Base-by-base conservation (phyloP, 345 rosid species). In the Rhodamnia argentea region DNA sequence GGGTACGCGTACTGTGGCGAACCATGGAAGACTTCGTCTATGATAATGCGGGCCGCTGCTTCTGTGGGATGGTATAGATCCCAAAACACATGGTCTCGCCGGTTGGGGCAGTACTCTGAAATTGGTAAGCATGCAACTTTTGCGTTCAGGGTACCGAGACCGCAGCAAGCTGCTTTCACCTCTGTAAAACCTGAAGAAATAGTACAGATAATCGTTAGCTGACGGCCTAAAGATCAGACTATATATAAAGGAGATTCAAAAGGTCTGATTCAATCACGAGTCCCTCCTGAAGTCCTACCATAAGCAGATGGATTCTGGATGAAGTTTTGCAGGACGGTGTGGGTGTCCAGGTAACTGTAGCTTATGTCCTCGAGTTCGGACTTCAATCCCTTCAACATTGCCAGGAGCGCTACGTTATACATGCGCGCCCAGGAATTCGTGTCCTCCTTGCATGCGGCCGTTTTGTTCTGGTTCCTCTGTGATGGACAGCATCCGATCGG, bases 151-250 rank as follows among this genome's bases (percentile, higher is more conserved):
- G 82, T 74, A 6, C 98, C 99, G 5, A 70, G 86, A 54, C 99
- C 99, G 88, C 99, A 96, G 62, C 99, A 95, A 1, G 98, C 98
- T 12, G 94, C 88, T 89, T 91, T 90, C 42, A 91, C 92, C 87
- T 95, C 96, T 2, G 37, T 59, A 85, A 94, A 93, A 27, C 96
- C 97, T 95, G 92, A 85, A 89, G 85, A 54, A 24, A 78, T 26
- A 10, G 51, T 70, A 0, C 81, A 70, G 47, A 70, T 37, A 37
- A 24, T 20, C 26, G 5, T 32, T 18, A 70, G 81, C 40, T 22
- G 81, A 37, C 18, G 24, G 47, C 22, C 7, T 70, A 42, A 37
- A 70, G 47, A 37, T 70, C 26, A 4, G 13, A 1, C 81, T 37
- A 12, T 6, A 70, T 0, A 40, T 4, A 10, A 44, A 18, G 81